These are phyloP conservation scores for Zoysia pacifica DNA, from an alignment of 176 grass and related monocot genomes.

Conservation along the genomic window DNA sequence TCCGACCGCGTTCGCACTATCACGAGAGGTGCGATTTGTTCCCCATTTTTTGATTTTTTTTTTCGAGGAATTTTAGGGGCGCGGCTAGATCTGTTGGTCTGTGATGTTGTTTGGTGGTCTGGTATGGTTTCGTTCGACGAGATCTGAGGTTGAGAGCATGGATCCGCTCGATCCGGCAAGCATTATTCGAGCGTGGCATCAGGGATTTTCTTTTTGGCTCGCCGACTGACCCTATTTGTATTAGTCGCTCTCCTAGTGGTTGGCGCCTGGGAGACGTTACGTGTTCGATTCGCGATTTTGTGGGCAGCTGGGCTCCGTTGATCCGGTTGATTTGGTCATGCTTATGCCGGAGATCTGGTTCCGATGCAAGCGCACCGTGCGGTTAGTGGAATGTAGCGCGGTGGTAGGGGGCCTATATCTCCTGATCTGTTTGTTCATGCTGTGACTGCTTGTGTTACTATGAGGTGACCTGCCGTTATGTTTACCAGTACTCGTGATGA, in stretches of 20 bases:
- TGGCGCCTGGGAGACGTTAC: background rate
- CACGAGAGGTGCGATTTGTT: background rate
- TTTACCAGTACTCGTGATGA: background rate
- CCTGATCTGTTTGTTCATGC: background rate
- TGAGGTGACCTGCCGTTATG: background rate
- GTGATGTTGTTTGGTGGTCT: background rate
- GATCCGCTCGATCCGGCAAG: conserved; percentile 24
- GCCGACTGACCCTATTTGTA: background rate
- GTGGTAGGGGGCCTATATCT: background rate
- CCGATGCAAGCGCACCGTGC: background rate
- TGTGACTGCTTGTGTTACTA: background rate
- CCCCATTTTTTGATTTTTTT: background rate
- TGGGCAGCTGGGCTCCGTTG: too few relatives aligned
- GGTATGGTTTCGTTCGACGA: conserved; percentile 3
- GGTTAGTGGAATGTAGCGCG: background rate
- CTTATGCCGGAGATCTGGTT: background rate
- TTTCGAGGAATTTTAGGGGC: background rate
- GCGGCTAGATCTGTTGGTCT: conserved; percentile 25
- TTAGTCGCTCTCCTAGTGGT: background rate
- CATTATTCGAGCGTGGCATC: background rate
- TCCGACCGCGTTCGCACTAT: background rate
- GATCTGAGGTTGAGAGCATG: conserved; percentile 4
- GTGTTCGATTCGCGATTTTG: background rate
- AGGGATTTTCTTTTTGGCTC: background rate
- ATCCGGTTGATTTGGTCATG: background rate